phyloP scores from a whole-genome alignment of 208 protist genomes.

The Histomonas meleagridis region DNA sequence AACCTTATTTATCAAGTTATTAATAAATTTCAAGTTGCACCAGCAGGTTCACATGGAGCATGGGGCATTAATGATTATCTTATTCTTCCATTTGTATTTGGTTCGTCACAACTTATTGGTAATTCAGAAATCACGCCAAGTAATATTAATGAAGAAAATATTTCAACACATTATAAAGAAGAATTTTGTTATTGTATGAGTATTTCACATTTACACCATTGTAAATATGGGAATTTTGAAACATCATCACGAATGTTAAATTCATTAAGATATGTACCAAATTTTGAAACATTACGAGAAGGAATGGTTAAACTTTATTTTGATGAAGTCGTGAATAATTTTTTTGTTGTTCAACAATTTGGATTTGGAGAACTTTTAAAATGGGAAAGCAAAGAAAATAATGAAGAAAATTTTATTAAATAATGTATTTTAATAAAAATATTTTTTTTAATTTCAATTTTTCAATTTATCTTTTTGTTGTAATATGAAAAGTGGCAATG shows the following conservation, averaged over 20 bases:
- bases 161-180: background rate
- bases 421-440: too few species aligned
- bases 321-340: slow-evolving; percentile 50
- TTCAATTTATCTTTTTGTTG: too few species aligned
- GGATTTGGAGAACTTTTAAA: slow-evolving; percentile 40
- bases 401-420: too few species aligned
- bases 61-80: slow-evolving; percentile 97
- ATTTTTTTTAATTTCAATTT: too few species aligned
- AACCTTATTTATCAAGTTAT: slow-evolving; percentile 53
- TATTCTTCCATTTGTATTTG: slow-evolving; percentile 85
- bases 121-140: background rate
- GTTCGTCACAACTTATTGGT: slow-evolving; percentile 73
- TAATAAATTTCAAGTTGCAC: slow-evolving; percentile 62
- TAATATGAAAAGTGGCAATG: too few species aligned
- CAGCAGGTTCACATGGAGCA: slow-evolving; percentile 83
- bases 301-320: slow-evolving; percentile 52
- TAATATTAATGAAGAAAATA: background rate
- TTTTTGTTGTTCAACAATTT: slow-evolving; percentile 54
- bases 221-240: background rate
- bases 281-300: slow-evolving; percentile 42
- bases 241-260: background rate
- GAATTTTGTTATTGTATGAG: background rate
- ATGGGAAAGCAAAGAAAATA: too few species aligned
- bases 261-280: background rate
- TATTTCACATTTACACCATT: background rate